A percentile compares a stretch with the other conserved stretches of the same genome.
Conservation (phyloP, 192 early-diverging fungal genomes). For the Dissophora ornata region DNA sequence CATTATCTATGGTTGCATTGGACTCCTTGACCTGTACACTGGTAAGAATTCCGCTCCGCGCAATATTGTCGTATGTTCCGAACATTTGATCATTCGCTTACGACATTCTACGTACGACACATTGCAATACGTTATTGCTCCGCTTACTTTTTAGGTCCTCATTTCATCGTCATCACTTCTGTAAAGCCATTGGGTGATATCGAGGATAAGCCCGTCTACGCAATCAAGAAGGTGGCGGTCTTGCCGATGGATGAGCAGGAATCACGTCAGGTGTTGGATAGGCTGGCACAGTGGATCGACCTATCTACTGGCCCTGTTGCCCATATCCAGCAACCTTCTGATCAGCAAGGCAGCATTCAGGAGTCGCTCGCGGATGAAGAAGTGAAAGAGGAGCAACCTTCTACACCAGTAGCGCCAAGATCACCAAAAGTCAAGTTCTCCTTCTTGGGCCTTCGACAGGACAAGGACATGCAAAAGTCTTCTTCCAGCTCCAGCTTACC, state of each 20-base stretch:
- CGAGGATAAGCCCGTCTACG: constrained; percentile 52
- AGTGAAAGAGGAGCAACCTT: not conserved
- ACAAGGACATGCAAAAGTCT: constrained; percentile 10
- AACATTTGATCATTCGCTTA: too few species aligned
- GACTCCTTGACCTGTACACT: constrained; percentile 32
- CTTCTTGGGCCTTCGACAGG: constrained; percentile 30
- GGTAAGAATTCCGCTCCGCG: constrained; percentile 12
- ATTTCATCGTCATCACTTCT: constrained; percentile 53
- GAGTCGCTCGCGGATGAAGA: not conserved
- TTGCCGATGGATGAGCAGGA: constrained; percentile 45
- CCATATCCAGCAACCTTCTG: constrained; percentile 2
- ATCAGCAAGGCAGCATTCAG: not conserved
- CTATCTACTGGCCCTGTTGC: not conserved
- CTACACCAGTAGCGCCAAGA: constrained; percentile 1
- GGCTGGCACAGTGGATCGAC: constrained; percentile 9
- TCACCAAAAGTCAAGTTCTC: constrained; percentile 41
- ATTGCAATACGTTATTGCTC: too few species aligned
- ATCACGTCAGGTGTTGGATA: constrained; percentile 34
- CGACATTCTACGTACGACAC: too few species aligned
- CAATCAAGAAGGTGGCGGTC: constrained; percentile 53
- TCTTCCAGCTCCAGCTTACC: not conserved
- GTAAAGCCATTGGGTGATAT: constrained; percentile 52
- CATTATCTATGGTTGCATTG: constrained; percentile 47
- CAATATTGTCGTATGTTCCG: too few species aligned
- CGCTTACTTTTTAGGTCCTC: constrained; percentile 25